phyloP scores from a whole-genome alignment of 2,329 filamentous ascomycete species.

The Trichoderma simmonsii region DNA sequence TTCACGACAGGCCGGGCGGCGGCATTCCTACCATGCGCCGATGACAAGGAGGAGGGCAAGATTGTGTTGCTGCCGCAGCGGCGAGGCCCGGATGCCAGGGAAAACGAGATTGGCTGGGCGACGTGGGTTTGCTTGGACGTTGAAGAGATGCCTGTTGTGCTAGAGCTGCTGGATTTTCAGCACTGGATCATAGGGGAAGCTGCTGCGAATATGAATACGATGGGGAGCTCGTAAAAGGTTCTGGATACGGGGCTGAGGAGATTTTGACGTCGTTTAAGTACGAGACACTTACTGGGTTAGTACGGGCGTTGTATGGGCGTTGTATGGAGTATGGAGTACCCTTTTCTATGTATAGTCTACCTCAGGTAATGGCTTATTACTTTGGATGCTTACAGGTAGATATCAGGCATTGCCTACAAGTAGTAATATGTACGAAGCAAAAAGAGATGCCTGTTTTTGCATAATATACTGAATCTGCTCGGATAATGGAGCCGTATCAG shows the following conservation, averaged over 20 bases:
- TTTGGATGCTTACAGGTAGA: background rate
- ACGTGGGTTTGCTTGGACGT: background rate
- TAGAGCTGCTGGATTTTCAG: background rate
- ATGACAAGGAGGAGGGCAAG: slow-evolving; percentile 4
- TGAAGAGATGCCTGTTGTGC: background rate
- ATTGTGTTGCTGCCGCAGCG: background rate
- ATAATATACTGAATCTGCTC: background rate
- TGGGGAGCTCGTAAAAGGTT: background rate
- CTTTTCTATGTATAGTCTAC: background rate
- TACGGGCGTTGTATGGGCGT: background rate
- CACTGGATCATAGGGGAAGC: background rate
- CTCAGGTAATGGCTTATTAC: background rate
- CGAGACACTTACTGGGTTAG: background rate
- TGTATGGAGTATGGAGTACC: background rate
- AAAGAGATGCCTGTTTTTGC: background rate
- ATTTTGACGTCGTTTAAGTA: background rate
- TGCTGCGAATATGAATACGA: background rate
- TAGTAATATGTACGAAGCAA: background rate
- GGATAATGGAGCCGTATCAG: background rate
- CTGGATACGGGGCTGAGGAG: background rate
- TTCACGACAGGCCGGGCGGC: background rate
- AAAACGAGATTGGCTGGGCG: background rate
- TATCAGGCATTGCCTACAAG: background rate
- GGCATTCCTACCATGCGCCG: background rate
- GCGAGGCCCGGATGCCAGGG: background rate